These are phyloP conservation scores for Boletus coccyginus DNA, from an alignment of 768 basidiomycete genomes.

Conservation along the genomic window DNA sequence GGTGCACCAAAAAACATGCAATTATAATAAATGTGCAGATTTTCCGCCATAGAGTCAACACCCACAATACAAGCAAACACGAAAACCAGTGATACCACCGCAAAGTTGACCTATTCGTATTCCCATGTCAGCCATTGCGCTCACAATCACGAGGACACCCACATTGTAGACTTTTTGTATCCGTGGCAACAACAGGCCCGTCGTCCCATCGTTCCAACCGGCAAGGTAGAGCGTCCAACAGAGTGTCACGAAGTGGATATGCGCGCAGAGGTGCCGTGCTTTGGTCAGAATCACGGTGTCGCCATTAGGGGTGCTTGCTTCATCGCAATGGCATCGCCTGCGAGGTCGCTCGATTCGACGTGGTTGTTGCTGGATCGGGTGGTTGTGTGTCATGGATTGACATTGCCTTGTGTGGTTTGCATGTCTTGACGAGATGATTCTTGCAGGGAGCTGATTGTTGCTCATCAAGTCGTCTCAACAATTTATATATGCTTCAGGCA, in stretches of 20 bases:
- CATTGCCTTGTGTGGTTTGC: slow-evolving; percentile 8
- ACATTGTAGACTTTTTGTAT: slow-evolving; percentile 39
- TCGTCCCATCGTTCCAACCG: slow-evolving; percentile 40
- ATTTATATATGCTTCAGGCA: too few relatives aligned
- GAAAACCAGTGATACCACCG: slow-evolving; percentile 42
- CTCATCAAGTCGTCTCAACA: too few relatives aligned
- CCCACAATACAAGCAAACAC: slow-evolving; percentile 39
- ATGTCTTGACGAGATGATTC: slow-evolving; percentile 1
- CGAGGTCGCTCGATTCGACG: slow-evolving; percentile 8
- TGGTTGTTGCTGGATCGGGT: background rate
- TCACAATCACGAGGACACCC: background rate
- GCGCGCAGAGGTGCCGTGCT: slow-evolving; percentile 20
- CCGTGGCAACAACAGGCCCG: slow-evolving; percentile 38
- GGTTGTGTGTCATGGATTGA: slow-evolving; percentile 7
- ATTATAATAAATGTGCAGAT: too few relatives aligned
- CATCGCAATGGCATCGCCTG: background rate
- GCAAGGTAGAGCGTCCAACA: slow-evolving; percentile 35
- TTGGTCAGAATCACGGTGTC: slow-evolving; percentile 14
- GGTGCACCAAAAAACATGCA: too few relatives aligned
- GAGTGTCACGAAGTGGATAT: slow-evolving; percentile 33
- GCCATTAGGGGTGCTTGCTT: background rate
- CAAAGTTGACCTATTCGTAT: slow-evolving; percentile 34
- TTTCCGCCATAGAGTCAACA: too few relatives aligned
- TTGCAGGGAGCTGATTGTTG: too few relatives aligned
- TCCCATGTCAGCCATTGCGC: background rate